These are phyloP conservation scores for Pseudocercospora vitis DNA, from an alignment of 2,329 filamentous ascomycete genomes.

Conservation along the genomic window DNA sequence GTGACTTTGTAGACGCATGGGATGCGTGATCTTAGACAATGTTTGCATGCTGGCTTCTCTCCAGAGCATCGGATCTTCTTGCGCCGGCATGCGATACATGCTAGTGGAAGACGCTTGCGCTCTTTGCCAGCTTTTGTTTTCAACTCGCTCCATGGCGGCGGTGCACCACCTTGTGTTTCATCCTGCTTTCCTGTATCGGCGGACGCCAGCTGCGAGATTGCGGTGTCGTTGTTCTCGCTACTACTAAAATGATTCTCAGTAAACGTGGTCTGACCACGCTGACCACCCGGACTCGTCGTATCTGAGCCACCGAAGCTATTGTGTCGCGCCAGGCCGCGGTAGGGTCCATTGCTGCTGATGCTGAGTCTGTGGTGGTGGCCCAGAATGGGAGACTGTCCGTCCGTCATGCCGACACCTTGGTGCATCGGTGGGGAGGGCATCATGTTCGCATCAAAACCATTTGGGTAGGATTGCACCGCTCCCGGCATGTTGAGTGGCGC, in stretches of 20 bases:
- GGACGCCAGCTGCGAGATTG: constrained; percentile 11
- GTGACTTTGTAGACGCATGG: constrained; percentile 98
- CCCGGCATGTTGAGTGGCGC: constrained; percentile 14
- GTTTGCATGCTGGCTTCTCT: constrained; percentile 96
- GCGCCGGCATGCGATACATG: constrained; percentile 90
- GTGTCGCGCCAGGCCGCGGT: constrained; percentile 23
- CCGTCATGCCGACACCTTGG: constrained; percentile 17
- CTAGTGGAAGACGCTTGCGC: constrained; percentile 84
- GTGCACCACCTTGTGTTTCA: constrained; percentile 13
- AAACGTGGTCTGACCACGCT: constrained; percentile 9
- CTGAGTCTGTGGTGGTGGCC: constrained; percentile 34
- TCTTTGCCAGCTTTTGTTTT: constrained; percentile 81
- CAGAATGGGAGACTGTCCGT: constrained; percentile 23
- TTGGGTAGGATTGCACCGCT: constrained; percentile 17
- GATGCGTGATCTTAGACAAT: constrained; percentile 86
- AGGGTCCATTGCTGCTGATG: constrained; percentile 33
- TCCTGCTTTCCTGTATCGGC: constrained; percentile 17
- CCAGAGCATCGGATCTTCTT: constrained; percentile 99
- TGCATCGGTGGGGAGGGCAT: constrained; percentile 20
- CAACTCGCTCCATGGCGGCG: constrained; percentile 53
- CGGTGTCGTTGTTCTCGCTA: constrained; percentile 15
- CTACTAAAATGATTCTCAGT: constrained; percentile 14
- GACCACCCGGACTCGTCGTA: constrained; percentile 31
- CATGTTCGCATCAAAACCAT: constrained; percentile 21
- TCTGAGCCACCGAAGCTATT: constrained; percentile 35